phyloP scores from a whole-genome alignment of 495 filamentous ascomycete species.

The Talaromyces liani region DNA sequence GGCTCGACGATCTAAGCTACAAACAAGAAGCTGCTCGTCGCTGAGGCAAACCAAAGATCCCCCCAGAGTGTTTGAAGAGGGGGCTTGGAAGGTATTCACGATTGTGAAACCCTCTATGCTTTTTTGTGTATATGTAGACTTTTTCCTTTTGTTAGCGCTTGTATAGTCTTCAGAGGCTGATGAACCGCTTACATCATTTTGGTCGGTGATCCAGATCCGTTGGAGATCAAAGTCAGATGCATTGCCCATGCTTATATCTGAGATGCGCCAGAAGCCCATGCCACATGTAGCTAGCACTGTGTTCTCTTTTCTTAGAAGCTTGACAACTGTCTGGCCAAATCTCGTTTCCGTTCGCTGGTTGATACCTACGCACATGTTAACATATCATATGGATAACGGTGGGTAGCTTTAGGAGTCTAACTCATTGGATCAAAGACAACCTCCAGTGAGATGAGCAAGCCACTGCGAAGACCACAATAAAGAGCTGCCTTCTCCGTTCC shows the following conservation, averaged over 20 bases:
- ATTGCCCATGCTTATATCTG: slow-evolving; percentile 16
- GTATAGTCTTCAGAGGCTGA: not conserved
- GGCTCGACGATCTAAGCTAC: slow-evolving; percentile 23
- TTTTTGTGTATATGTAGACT: slow-evolving; percentile 36
- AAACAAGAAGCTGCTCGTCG: slow-evolving; percentile 33
- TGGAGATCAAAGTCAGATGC: slow-evolving; percentile 21
- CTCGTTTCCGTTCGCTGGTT: slow-evolving; percentile 19
- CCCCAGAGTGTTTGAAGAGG: slow-evolving; percentile 11
- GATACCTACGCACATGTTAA: slow-evolving; percentile 16
- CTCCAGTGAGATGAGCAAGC: slow-evolving; percentile 31
- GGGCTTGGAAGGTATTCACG: slow-evolving; percentile 9
- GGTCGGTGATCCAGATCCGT: slow-evolving; percentile 38
- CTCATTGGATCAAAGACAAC: slow-evolving; percentile 20
- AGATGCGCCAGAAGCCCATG: slow-evolving; percentile 33
- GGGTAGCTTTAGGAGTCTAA: slow-evolving; percentile 4
- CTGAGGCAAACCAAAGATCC: slow-evolving; percentile 36
- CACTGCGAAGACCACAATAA: slow-evolving; percentile 38
- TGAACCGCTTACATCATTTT: slow-evolving; percentile 29
- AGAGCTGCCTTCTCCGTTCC: slow-evolving; percentile 15
- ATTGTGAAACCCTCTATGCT: slow-evolving; percentile 27
- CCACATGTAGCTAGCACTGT: slow-evolving; percentile 31
- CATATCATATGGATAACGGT: too few species aligned
- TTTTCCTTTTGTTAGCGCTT: not conserved
- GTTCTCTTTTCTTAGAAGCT: slow-evolving; percentile 21
- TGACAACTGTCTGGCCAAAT: slow-evolving; percentile 32